Conservation (phyloP, 1,139 yeast genomes). For the Debaryomycetaceae sp. region DNA sequence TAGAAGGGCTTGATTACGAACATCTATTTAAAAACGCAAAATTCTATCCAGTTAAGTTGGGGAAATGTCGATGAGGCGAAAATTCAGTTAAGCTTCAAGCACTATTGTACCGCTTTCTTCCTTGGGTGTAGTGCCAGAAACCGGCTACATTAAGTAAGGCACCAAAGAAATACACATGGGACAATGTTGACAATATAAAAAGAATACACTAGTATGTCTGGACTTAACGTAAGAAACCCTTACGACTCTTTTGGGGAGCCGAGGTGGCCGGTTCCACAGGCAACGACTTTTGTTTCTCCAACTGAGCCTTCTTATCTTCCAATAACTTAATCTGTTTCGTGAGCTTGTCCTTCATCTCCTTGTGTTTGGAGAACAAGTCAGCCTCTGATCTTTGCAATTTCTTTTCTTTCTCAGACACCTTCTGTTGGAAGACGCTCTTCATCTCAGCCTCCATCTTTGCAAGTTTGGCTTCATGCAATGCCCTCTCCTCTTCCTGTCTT, state of each 20-base stretch:
- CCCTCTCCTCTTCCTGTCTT: slow-evolving; percentile 92
- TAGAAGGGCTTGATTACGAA: too few species aligned
- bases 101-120: too few species aligned
- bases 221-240: slow-evolving; percentile 51
- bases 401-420: slow-evolving; percentile 95
- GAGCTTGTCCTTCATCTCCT: slow-evolving; percentile 94
- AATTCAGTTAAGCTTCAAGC: too few species aligned
- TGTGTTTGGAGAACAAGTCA: slow-evolving; percentile 91
- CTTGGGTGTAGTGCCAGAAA: too few species aligned
- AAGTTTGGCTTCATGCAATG: slow-evolving; percentile 88
- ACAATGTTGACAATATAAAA: not conserved
- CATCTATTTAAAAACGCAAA: too few species aligned
- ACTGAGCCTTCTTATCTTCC: slow-evolving; percentile 84
- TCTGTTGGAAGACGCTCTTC: slow-evolving; percentile 95
- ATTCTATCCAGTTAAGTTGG: too few species aligned
- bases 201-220: not conserved
- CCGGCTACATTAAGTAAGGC: not conserved
- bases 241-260: slow-evolving; percentile 47
- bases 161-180: not conserved
- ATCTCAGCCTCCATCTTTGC: slow-evolving; percentile 95
- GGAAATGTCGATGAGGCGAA: too few species aligned
- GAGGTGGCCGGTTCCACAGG: slow-evolving; percentile 53
- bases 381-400: slow-evolving; percentile 96
- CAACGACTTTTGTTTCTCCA: slow-evolving; percentile 66
- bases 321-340: slow-evolving; percentile 82